Evolutionary conservation across 257 asterid species (phyloP).

Genomic region (Linaria vulgaris): DNA sequence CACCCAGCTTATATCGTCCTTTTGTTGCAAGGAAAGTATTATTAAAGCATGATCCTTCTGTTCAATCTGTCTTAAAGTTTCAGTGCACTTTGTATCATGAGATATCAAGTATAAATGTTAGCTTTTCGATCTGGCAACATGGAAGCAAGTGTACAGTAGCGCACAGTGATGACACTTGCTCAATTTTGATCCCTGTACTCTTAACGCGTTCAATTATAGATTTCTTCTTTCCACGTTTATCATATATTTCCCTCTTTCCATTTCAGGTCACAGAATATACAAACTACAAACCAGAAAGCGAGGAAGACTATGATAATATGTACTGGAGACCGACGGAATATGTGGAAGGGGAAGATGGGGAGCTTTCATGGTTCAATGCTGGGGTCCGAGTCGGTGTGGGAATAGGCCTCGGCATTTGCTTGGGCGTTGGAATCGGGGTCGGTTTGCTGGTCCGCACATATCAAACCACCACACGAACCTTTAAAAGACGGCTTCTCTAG

Average conservation of each 20-base stretch:
- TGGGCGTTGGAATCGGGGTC: slow-evolving; percentile 68
- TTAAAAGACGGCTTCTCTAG: slow-evolving; percentile 67
- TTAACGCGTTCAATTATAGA: no score
- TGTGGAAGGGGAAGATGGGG: slow-evolving; percentile 62
- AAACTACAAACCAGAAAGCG: slow-evolving; percentile 39
- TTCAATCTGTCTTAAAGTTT: no score
- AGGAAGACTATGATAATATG: slow-evolving; percentile 34
- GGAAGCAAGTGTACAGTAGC: no score
- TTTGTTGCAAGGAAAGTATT: background rate
- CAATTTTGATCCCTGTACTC: no score
- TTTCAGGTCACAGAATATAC: slow-evolving; percentile 44
- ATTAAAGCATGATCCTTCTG: no score
- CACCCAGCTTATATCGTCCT: background rate
- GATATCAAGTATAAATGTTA: no score
- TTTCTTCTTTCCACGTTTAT: background rate
- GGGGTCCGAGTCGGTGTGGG: slow-evolving; percentile 87
- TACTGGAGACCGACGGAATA: slow-evolving; percentile 44
- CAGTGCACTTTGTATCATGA: no score
- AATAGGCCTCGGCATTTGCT: slow-evolving; percentile 65
- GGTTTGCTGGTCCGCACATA: slow-evolving; percentile 65
- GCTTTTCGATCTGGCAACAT: no score
- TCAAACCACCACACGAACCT: slow-evolving; percentile 54
- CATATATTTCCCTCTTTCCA: background rate
- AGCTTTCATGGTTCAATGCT: slow-evolving; percentile 73
- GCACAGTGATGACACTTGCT: no score